phyloP scores from a whole-genome alignment of 78 protist genomes.

The Emiliania huxleyi region DNA sequence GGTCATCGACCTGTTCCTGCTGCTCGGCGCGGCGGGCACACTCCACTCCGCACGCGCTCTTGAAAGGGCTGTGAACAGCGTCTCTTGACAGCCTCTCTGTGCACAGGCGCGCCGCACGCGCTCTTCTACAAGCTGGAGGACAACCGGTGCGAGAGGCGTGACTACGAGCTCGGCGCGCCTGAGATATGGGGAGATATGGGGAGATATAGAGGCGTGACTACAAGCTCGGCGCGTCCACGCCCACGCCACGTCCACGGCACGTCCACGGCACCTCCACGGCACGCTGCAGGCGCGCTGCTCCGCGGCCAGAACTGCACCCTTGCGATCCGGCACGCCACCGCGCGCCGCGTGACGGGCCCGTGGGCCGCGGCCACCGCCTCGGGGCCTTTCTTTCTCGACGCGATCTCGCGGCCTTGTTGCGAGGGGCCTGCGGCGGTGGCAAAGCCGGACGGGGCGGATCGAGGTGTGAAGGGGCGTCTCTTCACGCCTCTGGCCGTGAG shows the following conservation, averaged over 20 bases:
- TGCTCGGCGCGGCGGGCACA: background rate
- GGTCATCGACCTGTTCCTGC: background rate
- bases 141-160: background rate
- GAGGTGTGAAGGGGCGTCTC: too few relatives aligned
- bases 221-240: too few relatives aligned
- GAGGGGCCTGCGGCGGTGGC: background rate
- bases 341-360: background rate
- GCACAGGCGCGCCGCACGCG: background rate
- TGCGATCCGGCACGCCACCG: background rate
- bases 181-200: too few relatives aligned
- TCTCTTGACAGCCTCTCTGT: too few relatives aligned
- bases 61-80: too few relatives aligned
- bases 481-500: too few relatives aligned
- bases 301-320: background rate
- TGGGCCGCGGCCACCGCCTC: background rate
- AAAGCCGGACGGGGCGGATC: too few relatives aligned
- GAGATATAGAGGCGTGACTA: too few relatives aligned
- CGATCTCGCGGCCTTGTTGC: background rate
- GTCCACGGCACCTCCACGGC: too few relatives aligned
- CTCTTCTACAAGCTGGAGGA: background rate
- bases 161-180: background rate
- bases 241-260: too few relatives aligned
- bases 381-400: background rate
- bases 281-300: too few relatives aligned
- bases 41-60: background rate